These are phyloP conservation scores for Vaccinium vitisidaea DNA, from an alignment of 148 eudicot genomes.

Conservation along the genomic window DNA sequence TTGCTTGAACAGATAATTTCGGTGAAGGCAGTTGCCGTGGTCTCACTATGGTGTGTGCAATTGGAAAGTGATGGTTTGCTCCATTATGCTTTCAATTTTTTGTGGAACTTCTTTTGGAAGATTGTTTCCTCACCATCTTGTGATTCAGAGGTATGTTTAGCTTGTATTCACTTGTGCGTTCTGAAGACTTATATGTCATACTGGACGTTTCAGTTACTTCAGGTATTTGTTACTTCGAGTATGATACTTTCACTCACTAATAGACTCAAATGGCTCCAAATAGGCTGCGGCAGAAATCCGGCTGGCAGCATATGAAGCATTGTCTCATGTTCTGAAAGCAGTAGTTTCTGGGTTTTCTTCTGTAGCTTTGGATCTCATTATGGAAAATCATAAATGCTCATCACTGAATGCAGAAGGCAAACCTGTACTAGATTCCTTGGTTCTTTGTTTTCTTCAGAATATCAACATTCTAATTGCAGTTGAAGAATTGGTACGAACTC, in stretches of 20 bases:
- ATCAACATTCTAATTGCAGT: slow-evolving; percentile 57
- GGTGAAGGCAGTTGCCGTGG: slow-evolving; percentile 57
- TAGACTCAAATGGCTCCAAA: slow-evolving; percentile 20
- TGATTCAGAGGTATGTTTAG: slow-evolving; percentile 64
- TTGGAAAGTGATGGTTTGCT: slow-evolving; percentile 30
- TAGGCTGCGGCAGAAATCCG: slow-evolving; percentile 73
- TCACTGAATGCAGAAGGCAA: slow-evolving; percentile 22
- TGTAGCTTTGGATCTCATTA: slow-evolving; percentile 36
- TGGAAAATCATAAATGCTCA: slow-evolving; percentile 32
- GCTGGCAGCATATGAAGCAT: slow-evolving; percentile 79
- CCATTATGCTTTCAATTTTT: slow-evolving; percentile 37
- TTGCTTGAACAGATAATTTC: slow-evolving; percentile 57
- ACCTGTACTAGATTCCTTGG: slow-evolving; percentile 59
- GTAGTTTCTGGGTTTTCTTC: slow-evolving; percentile 44
- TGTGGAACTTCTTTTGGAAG: slow-evolving; percentile 67
- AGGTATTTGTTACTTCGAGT: not conserved
- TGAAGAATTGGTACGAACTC: slow-evolving; percentile 62
- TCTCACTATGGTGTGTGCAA: slow-evolving; percentile 60
- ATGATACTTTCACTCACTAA: slow-evolving; percentile 17
- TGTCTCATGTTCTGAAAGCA: slow-evolving; percentile 58
- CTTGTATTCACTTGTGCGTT: not conserved
- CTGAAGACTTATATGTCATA: not conserved
- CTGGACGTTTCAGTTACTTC: not conserved
- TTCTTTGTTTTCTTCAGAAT: slow-evolving; percentile 56
- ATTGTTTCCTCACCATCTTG: slow-evolving; percentile 45